These are phyloP conservation scores for Furcasterigmium furcatum DNA, from an alignment of 2,329 filamentous ascomycete genomes.

Conservation along the genomic window DNA sequence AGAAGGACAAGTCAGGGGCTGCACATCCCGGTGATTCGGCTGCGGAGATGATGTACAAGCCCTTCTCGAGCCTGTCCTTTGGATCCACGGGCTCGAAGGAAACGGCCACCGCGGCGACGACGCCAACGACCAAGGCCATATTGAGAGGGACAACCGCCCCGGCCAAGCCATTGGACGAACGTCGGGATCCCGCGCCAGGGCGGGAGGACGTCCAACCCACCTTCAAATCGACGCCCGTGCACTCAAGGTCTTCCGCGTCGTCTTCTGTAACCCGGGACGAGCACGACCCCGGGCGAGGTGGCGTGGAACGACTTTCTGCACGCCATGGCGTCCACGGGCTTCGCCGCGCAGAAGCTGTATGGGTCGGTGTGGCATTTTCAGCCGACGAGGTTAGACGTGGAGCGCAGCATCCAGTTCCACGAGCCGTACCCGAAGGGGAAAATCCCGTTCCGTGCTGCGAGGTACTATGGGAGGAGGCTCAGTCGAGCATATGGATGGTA, in stretches of 20 bases:
- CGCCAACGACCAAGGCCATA: slow-evolving; percentile 17
- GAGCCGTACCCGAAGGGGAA: slow-evolving; percentile 55
- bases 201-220: slow-evolving; percentile 4
- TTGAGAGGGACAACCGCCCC: slow-evolving; percentile 4
- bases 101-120: neutral
- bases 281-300: slow-evolving; percentile 41
- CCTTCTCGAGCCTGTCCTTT: slow-evolving; percentile 19
- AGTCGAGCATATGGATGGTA: slow-evolving; percentile 48
- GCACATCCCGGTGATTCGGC: neutral
- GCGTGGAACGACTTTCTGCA: slow-evolving; percentile 50
- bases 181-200: neutral
- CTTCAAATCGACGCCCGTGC: slow-evolving; percentile 25
- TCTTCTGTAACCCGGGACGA: slow-evolving; percentile 14
- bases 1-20: neutral
- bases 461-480: slow-evolving; percentile 45
- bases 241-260: slow-evolving; percentile 25
- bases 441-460: slow-evolving; percentile 41
- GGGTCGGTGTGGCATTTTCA: slow-evolving; percentile 60
- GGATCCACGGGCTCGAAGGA: neutral
- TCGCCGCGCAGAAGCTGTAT: slow-evolving; percentile 53
- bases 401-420: slow-evolving; percentile 55
- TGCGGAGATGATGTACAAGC: slow-evolving; percentile 10
- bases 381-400: slow-evolving; percentile 33
- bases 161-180: neutral
- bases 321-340: slow-evolving; percentile 47